Evolutionary conservation across 176 grass and related monocot genomes (phyloP).

Genomic region (Aegilops bicornis): DNA sequence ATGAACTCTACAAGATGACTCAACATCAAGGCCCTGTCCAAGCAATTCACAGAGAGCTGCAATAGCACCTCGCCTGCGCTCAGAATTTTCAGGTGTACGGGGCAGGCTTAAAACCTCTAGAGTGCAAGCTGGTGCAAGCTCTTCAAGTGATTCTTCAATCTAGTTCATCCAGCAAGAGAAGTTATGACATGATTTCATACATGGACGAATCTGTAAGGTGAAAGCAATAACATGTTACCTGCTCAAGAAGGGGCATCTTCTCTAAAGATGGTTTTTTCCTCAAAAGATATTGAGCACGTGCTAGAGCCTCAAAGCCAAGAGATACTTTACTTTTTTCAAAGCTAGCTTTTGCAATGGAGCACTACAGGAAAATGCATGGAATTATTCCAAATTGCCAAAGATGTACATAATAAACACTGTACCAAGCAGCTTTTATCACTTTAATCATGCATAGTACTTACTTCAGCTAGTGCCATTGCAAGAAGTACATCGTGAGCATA

Average conservation of each 20-base stretch:
- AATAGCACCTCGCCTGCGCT: conserved; percentile 84
- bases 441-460: conserved; percentile 38
- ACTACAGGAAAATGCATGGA: conserved; percentile 56
- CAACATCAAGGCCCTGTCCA: conserved; percentile 89
- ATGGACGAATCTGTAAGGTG: conserved; percentile 15
- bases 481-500: conserved; percentile 86
- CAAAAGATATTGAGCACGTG: conserved; percentile 85
- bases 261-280: conserved; percentile 78
- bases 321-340: conserved; percentile 94
- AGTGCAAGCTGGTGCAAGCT: conserved; percentile 96
- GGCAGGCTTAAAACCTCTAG: conserved; percentile 72
- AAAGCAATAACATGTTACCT: conserved; percentile 52
- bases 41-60: conserved; percentile 87
- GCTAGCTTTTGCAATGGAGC: conserved; percentile 87
- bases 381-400: conserved; percentile 18
- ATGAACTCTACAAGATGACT: conserved; percentile 81
- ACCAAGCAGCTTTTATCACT: neutral
- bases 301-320: conserved; percentile 95
- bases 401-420: neutral
- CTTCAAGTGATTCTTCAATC: conserved; percentile 99
- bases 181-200: conserved; percentile 15
- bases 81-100: conserved; percentile 65
- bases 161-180: conserved; percentile 47
- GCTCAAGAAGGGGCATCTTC: conserved; percentile 86
- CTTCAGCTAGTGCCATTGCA: conserved; percentile 94